Evolutionary conservation across 1,284 basidiomycete genomes (phyloP).

Genomic region (Boletus holoroseus): DNA sequence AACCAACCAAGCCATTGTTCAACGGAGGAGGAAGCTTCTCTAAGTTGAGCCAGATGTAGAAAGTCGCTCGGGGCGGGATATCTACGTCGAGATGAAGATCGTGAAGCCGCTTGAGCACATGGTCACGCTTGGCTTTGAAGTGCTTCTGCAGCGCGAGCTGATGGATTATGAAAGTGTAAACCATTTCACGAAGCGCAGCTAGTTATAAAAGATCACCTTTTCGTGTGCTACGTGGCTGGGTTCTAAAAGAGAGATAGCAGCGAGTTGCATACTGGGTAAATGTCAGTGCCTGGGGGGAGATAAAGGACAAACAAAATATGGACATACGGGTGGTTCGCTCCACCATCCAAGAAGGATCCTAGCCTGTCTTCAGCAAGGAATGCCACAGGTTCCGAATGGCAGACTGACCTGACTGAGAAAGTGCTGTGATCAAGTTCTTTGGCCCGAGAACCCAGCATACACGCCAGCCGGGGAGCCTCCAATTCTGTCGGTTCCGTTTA

Average conservation of each 20-base stretch:
- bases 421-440: slow-evolving; percentile 79
- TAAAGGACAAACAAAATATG: background rate
- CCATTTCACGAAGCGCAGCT: background rate
- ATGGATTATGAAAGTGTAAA: slow-evolving; percentile 1
- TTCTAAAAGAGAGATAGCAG: slow-evolving; percentile 77
- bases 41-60: slow-evolving; percentile 90
- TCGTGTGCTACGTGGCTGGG: slow-evolving; percentile 65
- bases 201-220: slow-evolving; percentile 41
- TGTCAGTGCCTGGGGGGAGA: background rate
- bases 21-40: slow-evolving; percentile 72
- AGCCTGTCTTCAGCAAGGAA: slow-evolving; percentile 11
- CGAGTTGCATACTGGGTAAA: slow-evolving; percentile 66
- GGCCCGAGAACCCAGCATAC: slow-evolving; percentile 96
- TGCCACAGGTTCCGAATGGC: background rate
- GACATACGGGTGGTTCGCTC: slow-evolving; percentile 80
- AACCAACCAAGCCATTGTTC: slow-evolving; percentile 77
- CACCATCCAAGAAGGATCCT: slow-evolving; percentile 84
- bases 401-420: slow-evolving; percentile 70
- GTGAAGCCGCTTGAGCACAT: slow-evolving; percentile 78
- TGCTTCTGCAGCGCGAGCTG: slow-evolving; percentile 77
- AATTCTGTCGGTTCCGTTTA: slow-evolving; percentile 49
- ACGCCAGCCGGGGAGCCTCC: slow-evolving; percentile 90
- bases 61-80: slow-evolving; percentile 72
- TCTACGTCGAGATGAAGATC: slow-evolving; percentile 73
- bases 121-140: slow-evolving; percentile 88